Percentiles rank a stretch among this genome's conserved stretches.
Evolutionary conservation across 805 yeast species (phyloP).

Genomic region (Candida sakaeoensis): DNA sequence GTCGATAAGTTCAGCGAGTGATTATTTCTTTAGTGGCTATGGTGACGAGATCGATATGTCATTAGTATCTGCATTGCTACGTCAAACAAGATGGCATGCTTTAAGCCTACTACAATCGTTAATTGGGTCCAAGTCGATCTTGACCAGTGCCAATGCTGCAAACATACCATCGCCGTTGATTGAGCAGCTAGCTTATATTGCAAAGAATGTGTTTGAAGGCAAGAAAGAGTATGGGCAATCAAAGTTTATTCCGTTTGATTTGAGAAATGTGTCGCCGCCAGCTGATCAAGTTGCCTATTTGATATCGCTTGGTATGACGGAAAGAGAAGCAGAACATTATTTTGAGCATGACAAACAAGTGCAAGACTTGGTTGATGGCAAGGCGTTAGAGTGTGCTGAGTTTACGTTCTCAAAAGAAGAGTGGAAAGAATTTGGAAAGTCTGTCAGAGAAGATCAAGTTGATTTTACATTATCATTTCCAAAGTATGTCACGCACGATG

Average conservation of each 20-base stretch:
- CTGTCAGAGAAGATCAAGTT: slow-evolving; percentile 10
- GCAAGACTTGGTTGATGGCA: slow-evolving; percentile 9
- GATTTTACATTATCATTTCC: slow-evolving; percentile 12
- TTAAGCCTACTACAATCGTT: slow-evolving; percentile 36
- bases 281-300: slow-evolving; percentile 24
- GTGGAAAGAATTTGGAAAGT: slow-evolving; percentile 15
- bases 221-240: slow-evolving; percentile 31
- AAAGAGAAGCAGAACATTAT: slow-evolving; percentile 23
- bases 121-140: slow-evolving; percentile 20
- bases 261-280: slow-evolving; percentile 39
- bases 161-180: slow-evolving; percentile 37
- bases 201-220: slow-evolving; percentile 38
- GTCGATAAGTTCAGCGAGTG: slow-evolving; percentile 35
- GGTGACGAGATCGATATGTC: slow-evolving; percentile 15
- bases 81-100: slow-evolving; percentile 39
- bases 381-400: slow-evolving; percentile 16
- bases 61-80: slow-evolving; percentile 25
- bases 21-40: slow-evolving; percentile 19
- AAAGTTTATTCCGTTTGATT: slow-evolving; percentile 30
- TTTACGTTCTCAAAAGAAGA: slow-evolving; percentile 12
- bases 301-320: slow-evolving; percentile 20
- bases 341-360: slow-evolving; percentile 22
- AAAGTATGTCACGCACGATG: slow-evolving; percentile 5
- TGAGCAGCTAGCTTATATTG: slow-evolving; percentile 43
- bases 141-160: slow-evolving; percentile 9